These are phyloP conservation scores for Fusarium tanahbumbuense DNA, from an alignment of 2,329 filamentous ascomycete species.

Conservation along the genomic window DNA sequence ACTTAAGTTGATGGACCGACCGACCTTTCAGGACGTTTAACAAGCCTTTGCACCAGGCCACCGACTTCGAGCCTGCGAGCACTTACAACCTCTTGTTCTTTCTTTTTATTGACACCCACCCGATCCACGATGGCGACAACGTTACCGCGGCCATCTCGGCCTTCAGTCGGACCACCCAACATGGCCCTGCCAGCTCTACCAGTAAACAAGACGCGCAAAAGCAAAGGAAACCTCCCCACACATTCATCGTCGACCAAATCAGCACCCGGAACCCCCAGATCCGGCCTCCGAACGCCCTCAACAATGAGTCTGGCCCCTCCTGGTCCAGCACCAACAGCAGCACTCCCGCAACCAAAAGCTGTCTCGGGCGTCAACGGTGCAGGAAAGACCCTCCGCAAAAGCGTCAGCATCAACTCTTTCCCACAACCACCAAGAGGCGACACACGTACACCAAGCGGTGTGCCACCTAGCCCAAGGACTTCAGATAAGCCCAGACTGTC, in stretches of 20 bases:
- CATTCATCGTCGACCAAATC: slow-evolving; percentile 52
- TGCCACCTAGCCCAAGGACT: slow-evolving; percentile 71
- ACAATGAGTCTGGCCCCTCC: slow-evolving; percentile 63
- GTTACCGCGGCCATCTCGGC: slow-evolving; percentile 74
- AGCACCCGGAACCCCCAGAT: slow-evolving; percentile 64
- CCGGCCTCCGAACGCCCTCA: slow-evolving; percentile 70
- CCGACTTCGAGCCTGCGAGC: slow-evolving; percentile 31
- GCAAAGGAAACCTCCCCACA: slow-evolving; percentile 62
- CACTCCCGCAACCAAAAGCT: slow-evolving; percentile 67
- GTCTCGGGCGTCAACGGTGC: slow-evolving; percentile 66
- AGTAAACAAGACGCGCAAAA: slow-evolving; percentile 77
- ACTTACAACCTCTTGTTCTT: slow-evolving; percentile 24
- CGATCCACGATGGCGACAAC: slow-evolving; percentile 59
- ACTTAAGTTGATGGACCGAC: slow-evolving; percentile 48
- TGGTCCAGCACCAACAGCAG: slow-evolving; percentile 64
- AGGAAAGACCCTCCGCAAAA: slow-evolving; percentile 81
- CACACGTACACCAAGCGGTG: slow-evolving; percentile 64
- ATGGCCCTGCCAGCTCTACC: slow-evolving; percentile 80
- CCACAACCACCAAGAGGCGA: slow-evolving; percentile 85
- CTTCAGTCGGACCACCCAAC: slow-evolving; percentile 76
- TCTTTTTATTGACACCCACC: slow-evolving; percentile 7
- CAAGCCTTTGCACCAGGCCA: slow-evolving; percentile 41
- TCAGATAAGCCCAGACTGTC: slow-evolving; percentile 59
- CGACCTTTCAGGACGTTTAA: slow-evolving; percentile 36
- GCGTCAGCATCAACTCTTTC: slow-evolving; percentile 93